Evolutionary conservation across 805 yeast genomes (phyloP).

Genomic region (Candida xyloterini): DNA sequence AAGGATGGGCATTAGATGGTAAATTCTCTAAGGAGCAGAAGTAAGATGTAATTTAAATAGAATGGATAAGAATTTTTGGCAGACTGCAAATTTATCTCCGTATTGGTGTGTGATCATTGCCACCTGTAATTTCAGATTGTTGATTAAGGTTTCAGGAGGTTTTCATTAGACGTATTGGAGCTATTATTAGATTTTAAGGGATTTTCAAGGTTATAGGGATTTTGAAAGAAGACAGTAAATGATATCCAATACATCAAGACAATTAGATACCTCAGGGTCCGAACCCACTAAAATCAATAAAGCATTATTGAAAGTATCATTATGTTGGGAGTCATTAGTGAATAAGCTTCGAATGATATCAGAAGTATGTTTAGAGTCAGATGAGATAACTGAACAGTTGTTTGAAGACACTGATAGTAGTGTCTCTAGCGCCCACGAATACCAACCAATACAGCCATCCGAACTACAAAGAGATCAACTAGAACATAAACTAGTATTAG

Average conservation of each 20-base stretch:
- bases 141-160: neutral
- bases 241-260: neutral
- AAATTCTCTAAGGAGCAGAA: conserved; percentile 14
- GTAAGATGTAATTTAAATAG: neutral
- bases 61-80: neutral
- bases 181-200: neutral
- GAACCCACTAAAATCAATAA: conserved; percentile 16
- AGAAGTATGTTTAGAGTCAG: conserved; percentile 47
- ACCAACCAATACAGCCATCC: neutral
- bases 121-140: neutral
- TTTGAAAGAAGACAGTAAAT: neutral
- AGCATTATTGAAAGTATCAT: conserved; percentile 37
- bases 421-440: conserved; percentile 1
- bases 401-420: conserved; percentile 35
- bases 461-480: conserved; percentile 4
- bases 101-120: conserved; percentile 2
- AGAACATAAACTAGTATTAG: conserved; percentile 15
- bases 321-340: conserved; percentile 37
- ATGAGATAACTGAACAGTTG: conserved; percentile 48
- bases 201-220: neutral
- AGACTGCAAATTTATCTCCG: neutral
- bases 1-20: conserved; percentile 16
- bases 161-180: too few relatives aligned
- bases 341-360: conserved; percentile 40
- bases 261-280: neutral